These are phyloP conservation scores for Ceratopteris richardii DNA, from an alignment of 75 land plant genomes.

Conservation along the genomic window DNA sequence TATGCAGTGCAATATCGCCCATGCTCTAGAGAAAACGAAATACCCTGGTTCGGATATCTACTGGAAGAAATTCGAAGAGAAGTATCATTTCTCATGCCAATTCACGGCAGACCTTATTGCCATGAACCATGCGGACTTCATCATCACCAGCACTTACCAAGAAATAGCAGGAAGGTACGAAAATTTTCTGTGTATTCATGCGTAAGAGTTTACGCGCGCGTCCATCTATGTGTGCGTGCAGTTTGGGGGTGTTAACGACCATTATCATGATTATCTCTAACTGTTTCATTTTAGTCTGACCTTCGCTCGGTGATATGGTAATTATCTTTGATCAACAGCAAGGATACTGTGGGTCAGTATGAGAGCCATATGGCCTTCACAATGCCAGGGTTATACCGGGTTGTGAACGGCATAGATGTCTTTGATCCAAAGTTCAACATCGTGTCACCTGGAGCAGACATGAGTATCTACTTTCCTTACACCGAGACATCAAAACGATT, in stretches of 20 bases:
- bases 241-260: no score
- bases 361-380: conserved; percentile 62
- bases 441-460: conserved; percentile 66
- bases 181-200: no score
- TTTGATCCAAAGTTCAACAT: conserved; percentile 78
- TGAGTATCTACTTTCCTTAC: conserved; percentile 47
- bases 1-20: conserved; percentile 60
- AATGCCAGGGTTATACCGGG: conserved; percentile 56
- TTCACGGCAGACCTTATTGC: no score
- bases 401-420: conserved; percentile 64
- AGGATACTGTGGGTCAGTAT: conserved; percentile 55
- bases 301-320: no score
- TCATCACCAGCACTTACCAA: no score
- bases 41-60: conserved; percentile 78
- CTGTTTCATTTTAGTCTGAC: no score
- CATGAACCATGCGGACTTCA: conserved; percentile 71
- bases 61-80: no score
- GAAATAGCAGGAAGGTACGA: conserved; percentile 83
- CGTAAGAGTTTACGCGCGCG: no score
- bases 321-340: conserved; percentile 21
- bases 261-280: no score
- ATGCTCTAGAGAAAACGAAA: conserved; percentile 75
- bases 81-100: no score
- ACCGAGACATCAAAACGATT: conserved; percentile 41
- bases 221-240: no score